Evolutionary conservation across 1,284 basidiomycete genomes (phyloP), one percentile per base, ranked within the genome.

Genomic region (Puccinia polysora): DNA sequence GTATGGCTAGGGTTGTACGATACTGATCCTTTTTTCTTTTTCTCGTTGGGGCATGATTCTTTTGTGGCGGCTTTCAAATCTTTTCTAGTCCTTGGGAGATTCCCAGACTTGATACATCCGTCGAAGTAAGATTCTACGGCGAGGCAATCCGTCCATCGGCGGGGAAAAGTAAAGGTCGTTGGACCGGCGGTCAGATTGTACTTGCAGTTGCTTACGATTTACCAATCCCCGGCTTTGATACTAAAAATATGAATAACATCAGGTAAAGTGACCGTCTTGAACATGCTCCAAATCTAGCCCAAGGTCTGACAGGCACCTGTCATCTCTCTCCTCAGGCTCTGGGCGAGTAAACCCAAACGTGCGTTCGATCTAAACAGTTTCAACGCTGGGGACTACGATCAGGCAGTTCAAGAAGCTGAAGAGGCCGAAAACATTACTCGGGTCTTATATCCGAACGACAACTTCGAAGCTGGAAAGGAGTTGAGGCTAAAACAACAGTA

Each of bases 401-500:
- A 83, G 38, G 89, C 91, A 4, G 88, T 96, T 25, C 87, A 89
- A 77, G 84, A 89, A 1, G 89, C 88, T 47, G 91, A 91, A 80
- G 87, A 88, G 76, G 92, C 93, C 6, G 89, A 88, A 75, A 91
- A 89, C 52, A 94, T 97, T 78, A 95, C 91, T 2, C 86, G 89
- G 14, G 91, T 93, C 4, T 83, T 2, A 30, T 5, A 15, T 47
- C 32, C 30, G 4, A 8, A 56, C 20, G 38, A 34, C 63, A 74
- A 76, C 64, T 63, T 60, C 63, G 73, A 73, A 32, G 88, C 88
- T 73, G 92, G 92, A 74, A 95, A 95, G 80, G 89, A 92, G 79
- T 83, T 95, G 34, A 87, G 92, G 73, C 84, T 96, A 75, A 94
- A 95, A 83, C 92, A 96, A 78, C 92, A 96, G 81, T 93, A 92